Conservation (phyloP, 2,329 filamentous ascomycete genomes). For the Fusarium albidum region DNA sequence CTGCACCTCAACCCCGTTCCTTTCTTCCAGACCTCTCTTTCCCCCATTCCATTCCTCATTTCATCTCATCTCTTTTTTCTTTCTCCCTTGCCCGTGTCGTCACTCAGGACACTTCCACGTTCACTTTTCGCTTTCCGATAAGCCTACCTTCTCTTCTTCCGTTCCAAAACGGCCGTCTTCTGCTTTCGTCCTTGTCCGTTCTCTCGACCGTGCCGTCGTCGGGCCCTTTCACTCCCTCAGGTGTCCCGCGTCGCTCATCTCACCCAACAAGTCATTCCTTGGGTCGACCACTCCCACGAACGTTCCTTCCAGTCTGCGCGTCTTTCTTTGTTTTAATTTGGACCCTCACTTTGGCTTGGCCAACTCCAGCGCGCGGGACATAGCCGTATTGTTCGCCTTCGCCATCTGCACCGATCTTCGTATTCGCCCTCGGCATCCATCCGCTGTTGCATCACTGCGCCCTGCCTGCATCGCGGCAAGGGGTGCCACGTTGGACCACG, state of each 20-base stretch:
- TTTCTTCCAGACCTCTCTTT: conserved; percentile 10
- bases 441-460: conserved; percentile 23
- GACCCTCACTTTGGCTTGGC: conserved; percentile 6
- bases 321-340: conserved; percentile 11
- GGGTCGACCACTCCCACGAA: conserved; percentile 14
- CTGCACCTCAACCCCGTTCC: conserved; percentile 17
- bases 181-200: conserved; percentile 21
- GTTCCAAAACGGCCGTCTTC: conserved; percentile 29
- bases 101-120: neutral
- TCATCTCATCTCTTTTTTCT: conserved; percentile 27
- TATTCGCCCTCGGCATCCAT: conserved; percentile 30
- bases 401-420: conserved; percentile 21
- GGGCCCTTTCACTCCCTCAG: conserved; percentile 36
- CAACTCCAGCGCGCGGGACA: conserved; percentile 10
- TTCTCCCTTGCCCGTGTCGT: conserved; percentile 28
- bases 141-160: conserved; percentile 25
- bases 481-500: conserved; percentile 32
- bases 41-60: conserved; percentile 23
- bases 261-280: conserved; percentile 19
- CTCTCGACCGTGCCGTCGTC: conserved; percentile 16
- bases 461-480: conserved; percentile 30
- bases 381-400: conserved; percentile 2
- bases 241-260: conserved; percentile 17
- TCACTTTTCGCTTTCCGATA: no score
- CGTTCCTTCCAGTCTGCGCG: conserved; percentile 17